phyloP scores from a whole-genome alignment of 352 stramenopile species.

The Pythium oligandrum region DNA sequence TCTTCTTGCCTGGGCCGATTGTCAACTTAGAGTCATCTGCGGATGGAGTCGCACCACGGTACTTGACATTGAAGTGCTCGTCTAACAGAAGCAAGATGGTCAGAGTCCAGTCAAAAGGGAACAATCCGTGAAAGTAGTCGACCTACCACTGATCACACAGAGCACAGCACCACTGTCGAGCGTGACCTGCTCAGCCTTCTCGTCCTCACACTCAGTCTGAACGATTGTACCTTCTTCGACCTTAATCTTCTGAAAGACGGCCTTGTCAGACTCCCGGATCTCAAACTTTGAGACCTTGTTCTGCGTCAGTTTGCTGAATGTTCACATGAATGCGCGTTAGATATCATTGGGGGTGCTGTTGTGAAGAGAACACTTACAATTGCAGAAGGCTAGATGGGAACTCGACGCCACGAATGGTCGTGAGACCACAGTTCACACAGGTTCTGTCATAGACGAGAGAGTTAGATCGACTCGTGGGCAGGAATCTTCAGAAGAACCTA shows the following conservation, averaged over 20 bases:
- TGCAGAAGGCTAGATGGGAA: constrained; percentile 7
- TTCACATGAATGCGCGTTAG: neutral
- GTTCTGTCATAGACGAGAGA: constrained; percentile 3
- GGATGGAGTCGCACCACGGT: neutral
- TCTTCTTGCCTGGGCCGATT: neutral
- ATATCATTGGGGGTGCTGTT: neutral
- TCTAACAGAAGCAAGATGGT: neutral
- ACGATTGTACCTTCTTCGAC: neutral
- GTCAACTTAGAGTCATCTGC: neutral
- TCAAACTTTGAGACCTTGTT: neutral
- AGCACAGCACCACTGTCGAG: neutral
- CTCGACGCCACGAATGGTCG: constrained; percentile 12
- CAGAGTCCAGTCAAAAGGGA: too few relatives aligned
- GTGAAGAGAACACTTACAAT: constrained; percentile 4
- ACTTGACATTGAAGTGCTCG: neutral
- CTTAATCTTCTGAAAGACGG: neutral
- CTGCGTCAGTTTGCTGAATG: neutral
- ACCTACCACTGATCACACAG: constrained; percentile 4
- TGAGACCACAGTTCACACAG: constrained; percentile 5
- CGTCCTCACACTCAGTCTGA: neutral
- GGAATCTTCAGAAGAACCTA: neutral
- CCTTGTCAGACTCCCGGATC: constrained; percentile 6
- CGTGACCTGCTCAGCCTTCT: neutral
- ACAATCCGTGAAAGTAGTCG: neutral
- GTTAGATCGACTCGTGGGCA: neutral